These are phyloP conservation scores for Penicillium sp. DNA, from an alignment of 2,329 filamentous ascomycete species.

Conservation along the genomic window DNA sequence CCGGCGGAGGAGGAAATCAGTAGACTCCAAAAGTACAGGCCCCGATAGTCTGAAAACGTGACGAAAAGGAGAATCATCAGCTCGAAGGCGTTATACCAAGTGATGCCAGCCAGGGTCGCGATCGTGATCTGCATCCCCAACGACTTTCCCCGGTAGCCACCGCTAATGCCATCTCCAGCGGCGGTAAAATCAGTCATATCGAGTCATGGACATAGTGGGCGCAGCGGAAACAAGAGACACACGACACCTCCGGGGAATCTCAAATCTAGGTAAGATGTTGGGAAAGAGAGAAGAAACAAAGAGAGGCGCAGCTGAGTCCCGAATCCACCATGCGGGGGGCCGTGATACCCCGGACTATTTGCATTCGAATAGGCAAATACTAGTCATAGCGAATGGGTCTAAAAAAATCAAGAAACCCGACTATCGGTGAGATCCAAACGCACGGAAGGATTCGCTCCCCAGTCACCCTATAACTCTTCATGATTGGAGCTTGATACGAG, in stretches of 20 bases:
- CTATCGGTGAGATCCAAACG: constrained; percentile 4
- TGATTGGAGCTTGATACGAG: constrained; percentile 4
- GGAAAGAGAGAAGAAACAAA: background rate
- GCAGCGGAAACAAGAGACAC: constrained; percentile 7
- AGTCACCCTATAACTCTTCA: background rate
- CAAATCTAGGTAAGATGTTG: background rate
- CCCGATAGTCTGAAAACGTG: constrained; percentile 49
- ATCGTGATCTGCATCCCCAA: constrained; percentile 46
- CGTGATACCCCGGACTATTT: background rate
- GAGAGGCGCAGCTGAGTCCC: constrained; percentile 6
- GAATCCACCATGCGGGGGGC: background rate
- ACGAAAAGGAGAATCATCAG: constrained; percentile 51
- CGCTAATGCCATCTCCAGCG: constrained; percentile 41
- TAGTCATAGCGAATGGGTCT: background rate
- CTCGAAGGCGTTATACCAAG: constrained; percentile 54
- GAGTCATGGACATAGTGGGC: constrained; percentile 7
- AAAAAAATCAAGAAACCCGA: background rate
- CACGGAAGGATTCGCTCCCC: constrained; percentile 1
- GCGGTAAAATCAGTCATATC: constrained; percentile 28
- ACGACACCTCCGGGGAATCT: background rate
- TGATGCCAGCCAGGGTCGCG: constrained; percentile 48
- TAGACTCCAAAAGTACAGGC: constrained; percentile 55
- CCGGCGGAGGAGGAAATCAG: constrained; percentile 47
- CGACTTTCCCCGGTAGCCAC: constrained; percentile 36
- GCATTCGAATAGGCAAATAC: background rate